Evolutionary conservation across 169 alveolate species (phyloP).

Genomic region (Cystoisospora suis): DNA sequence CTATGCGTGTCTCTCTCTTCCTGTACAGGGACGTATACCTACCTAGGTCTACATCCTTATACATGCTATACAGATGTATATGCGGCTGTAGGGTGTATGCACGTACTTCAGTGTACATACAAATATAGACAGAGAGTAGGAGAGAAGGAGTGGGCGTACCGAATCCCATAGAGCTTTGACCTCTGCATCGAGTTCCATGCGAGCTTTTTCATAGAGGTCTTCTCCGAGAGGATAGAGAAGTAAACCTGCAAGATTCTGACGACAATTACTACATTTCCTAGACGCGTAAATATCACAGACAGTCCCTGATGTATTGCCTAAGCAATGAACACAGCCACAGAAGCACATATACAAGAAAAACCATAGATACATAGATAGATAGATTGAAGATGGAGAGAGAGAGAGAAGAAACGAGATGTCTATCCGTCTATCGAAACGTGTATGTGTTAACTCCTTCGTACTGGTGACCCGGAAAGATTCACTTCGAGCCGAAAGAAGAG

Average conservation of each 20-base stretch:
- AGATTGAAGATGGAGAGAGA: no score
- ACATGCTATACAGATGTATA: background rate
- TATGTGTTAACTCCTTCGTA: no score
- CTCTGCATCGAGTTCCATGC: conserved; percentile 73
- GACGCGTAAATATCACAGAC: conserved; percentile 74
- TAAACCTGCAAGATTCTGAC: conserved; percentile 68
- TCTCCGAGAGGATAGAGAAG: conserved; percentile 78
- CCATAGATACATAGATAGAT: no score
- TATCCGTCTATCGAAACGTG: no score
- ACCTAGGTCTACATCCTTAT: background rate
- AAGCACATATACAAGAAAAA: no score
- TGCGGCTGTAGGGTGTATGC: background rate
- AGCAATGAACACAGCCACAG: no score
- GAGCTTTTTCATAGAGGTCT: conserved; percentile 72
- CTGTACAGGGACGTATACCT: background rate
- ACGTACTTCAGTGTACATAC: background rate
- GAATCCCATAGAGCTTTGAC: conserved; percentile 78
- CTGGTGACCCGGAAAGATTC: no score
- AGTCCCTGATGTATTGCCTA: no score
- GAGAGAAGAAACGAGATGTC: no score
- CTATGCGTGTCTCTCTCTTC: background rate
- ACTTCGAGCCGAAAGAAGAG: no score
- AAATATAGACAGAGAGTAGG: background rate
- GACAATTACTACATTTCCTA: conserved; percentile 75
- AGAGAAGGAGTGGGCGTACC: conserved; percentile 64